These are phyloP conservation scores for Zostera marina DNA, from an alignment of 116 monocot species.

Conservation along the genomic window DNA sequence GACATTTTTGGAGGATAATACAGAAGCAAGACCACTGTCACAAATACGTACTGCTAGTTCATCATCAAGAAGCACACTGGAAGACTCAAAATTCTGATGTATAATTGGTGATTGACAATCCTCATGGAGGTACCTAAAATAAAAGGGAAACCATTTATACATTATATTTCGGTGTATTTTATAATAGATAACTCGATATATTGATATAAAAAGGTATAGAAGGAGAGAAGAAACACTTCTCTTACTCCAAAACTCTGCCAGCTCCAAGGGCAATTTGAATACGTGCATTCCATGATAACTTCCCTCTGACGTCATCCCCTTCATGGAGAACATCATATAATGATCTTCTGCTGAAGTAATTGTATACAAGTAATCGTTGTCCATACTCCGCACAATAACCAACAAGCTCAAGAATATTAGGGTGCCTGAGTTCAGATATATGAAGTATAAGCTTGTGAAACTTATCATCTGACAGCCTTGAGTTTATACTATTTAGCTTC, in stretches of 20 bases:
- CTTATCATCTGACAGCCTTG: slow-evolving; percentile 23
- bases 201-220: not conserved
- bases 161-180: too few relatives aligned
- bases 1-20: slow-evolving; percentile 47
- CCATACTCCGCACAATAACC: slow-evolving; percentile 84
- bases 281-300: slow-evolving; percentile 75
- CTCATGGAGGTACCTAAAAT: slow-evolving; percentile 84
- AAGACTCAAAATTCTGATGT: slow-evolving; percentile 75
- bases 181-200: not conserved
- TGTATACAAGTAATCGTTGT: slow-evolving; percentile 64
- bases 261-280: slow-evolving; percentile 68
- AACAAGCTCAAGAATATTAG: slow-evolving; percentile 71
- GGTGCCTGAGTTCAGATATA: slow-evolving; percentile 49
- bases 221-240: not conserved
- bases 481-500: slow-evolving; percentile 39
- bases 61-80: slow-evolving; percentile 58
- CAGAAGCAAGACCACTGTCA: slow-evolving; percentile 69
- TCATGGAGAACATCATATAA: slow-evolving; percentile 55
- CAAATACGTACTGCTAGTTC: slow-evolving; percentile 51
- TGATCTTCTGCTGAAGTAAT: slow-evolving; percentile 41
- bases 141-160: not conserved
- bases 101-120: slow-evolving; percentile 45
- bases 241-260: slow-evolving; percentile 65
- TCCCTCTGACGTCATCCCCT: slow-evolving; percentile 39
- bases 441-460: slow-evolving; percentile 42